Conservation (phyloP, 1,139 yeast species). For the Schizosaccharomyces versatilis region DNA sequence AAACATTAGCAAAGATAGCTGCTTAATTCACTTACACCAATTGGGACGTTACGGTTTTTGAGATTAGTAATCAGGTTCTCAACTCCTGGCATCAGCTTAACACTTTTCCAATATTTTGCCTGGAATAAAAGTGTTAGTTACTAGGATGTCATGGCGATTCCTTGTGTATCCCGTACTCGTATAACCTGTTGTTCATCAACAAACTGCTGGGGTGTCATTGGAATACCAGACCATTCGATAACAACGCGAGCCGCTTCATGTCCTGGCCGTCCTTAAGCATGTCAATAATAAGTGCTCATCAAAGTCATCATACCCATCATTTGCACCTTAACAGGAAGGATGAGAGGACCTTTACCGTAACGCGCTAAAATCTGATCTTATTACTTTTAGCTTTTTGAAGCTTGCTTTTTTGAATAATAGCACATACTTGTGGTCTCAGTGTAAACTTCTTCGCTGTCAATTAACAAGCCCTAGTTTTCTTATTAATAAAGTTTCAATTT, state of each 20-base stretch:
- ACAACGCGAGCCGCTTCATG: conserved; percentile 40
- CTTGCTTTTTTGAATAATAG: not conserved
- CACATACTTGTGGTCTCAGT: conserved; percentile 36
- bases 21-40: conserved; percentile 29
- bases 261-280: conserved; percentile 36
- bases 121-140: conserved; percentile 31
- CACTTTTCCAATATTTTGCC: conserved; percentile 34
- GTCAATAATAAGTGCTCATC: not conserved
- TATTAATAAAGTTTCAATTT: not conserved
- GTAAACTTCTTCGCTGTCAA: conserved; percentile 78
- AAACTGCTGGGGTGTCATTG: conserved; percentile 42
- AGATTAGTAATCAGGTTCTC: conserved; percentile 38
- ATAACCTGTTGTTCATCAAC: conserved; percentile 21
- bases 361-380: conserved; percentile 33
- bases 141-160: too few relatives aligned
- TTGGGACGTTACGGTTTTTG: conserved; percentile 34
- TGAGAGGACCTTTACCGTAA: conserved; percentile 45
- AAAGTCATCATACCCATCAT: conserved; percentile 32
- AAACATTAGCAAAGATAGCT: not conserved
- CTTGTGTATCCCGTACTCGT: not conserved
- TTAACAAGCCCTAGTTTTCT: conserved; percentile 36
- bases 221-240: conserved; percentile 44
- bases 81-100: conserved; percentile 68
- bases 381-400: not conserved
- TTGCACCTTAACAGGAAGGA: conserved; percentile 73